A percentile compares a stretch with the other conserved stretches of the same genome.
phyloP scores from a whole-genome alignment of 2,329 filamentous ascomycete genomes.

The Daldinia sp. region DNA sequence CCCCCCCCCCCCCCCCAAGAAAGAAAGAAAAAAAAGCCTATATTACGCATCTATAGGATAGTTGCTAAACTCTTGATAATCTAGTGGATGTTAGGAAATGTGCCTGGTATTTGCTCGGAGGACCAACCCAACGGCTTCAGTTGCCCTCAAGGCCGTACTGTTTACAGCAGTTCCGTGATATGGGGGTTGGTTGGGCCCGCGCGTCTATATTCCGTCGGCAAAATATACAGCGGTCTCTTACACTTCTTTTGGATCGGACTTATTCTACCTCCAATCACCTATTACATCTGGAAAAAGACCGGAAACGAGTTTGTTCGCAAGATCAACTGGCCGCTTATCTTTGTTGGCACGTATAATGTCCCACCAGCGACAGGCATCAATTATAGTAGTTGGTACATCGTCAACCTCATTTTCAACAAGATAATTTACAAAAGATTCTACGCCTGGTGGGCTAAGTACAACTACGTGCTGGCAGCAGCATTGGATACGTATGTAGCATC shows the following conservation, averaged over 20 bases:
- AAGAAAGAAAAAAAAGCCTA: no score
- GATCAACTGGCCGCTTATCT: slow-evolving; percentile 50
- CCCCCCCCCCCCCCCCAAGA: no score
- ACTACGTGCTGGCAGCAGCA: slow-evolving; percentile 48
- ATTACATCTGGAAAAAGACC: slow-evolving; percentile 51
- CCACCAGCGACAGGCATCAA: slow-evolving; percentile 50
- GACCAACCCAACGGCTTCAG: slow-evolving; percentile 56
- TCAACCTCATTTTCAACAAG: slow-evolving; percentile 57
- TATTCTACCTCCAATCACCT: slow-evolving; percentile 53
- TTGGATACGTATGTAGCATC: slow-evolving; percentile 40
- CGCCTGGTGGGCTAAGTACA: slow-evolving; percentile 60
- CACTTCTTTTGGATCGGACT: slow-evolving; percentile 61
- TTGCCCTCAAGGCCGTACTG: slow-evolving; percentile 58
- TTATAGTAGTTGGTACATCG: slow-evolving; percentile 52
- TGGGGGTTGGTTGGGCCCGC: slow-evolving; percentile 62
- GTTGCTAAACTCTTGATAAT: background rate
- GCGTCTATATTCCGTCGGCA: slow-evolving; percentile 56
- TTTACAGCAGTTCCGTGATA: slow-evolving; percentile 57
- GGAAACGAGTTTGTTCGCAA: slow-evolving; percentile 47
- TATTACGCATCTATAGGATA: background rate
- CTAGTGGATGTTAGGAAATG: slow-evolving; percentile 48
- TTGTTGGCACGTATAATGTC: slow-evolving; percentile 50
- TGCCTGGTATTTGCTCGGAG: slow-evolving; percentile 52
- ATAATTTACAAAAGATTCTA: slow-evolving; percentile 52
- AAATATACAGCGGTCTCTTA: slow-evolving; percentile 56